A percentile compares a stretch with the other conserved stretches of the same genome.
These are phyloP conservation scores for Fraxinus platypoda DNA, from an alignment of 305 asterid genomes.

Conservation along the genomic window DNA sequence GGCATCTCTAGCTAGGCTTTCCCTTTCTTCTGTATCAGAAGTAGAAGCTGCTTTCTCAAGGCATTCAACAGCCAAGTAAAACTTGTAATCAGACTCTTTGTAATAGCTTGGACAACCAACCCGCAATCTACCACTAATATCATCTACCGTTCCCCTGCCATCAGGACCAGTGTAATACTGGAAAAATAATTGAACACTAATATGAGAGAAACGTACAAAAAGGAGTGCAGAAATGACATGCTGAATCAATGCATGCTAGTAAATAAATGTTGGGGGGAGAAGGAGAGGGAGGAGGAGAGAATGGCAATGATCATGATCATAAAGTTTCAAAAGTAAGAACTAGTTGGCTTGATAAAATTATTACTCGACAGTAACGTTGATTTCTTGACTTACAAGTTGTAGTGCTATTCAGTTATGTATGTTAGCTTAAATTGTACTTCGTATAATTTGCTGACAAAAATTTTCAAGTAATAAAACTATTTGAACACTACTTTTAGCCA, in stretches of 20 bases:
- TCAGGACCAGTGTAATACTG: constrained; percentile 98
- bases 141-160: constrained; percentile 99
- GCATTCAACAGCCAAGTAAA: constrained; percentile 90
- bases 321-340: constrained; percentile 3
- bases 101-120: constrained; percentile 97
- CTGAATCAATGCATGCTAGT: constrained; percentile 23
- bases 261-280: neutral
- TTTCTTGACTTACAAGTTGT: neutral
- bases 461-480: neutral
- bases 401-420: neutral
- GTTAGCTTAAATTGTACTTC: neutral
- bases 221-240: constrained; percentile 7
- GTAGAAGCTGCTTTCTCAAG: constrained; percentile 92
- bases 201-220: constrained; percentile 24
- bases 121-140: constrained; percentile 75
- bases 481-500: neutral
- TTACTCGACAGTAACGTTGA: neutral
- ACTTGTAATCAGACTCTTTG: constrained; percentile 91
- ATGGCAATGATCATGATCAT: neutral
- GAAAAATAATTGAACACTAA: constrained; percentile 33
- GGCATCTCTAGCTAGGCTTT: constrained; percentile 86
- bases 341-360: neutral
- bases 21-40: constrained; percentile 67
- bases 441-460: neutral
- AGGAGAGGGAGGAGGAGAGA: neutral